Evolutionary conservation across 164 flowering plant species (phyloP), one percentile per base, ranked within the genome.

Genomic region (Sedum album): DNA sequence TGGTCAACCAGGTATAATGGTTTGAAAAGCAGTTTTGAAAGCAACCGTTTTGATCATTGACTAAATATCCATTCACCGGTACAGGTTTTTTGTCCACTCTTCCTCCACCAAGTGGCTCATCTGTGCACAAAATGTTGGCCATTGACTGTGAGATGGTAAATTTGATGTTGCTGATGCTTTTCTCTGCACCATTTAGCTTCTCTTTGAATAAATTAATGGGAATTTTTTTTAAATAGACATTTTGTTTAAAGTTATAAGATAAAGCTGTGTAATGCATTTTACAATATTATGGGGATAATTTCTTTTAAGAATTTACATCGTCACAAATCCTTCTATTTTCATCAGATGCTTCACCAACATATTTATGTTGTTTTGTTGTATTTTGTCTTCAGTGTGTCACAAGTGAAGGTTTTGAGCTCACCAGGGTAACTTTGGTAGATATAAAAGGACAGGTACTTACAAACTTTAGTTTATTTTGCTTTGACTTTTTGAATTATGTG

Each of bases 61-160:
- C 20, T 21, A 1, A 6, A 31, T 67, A 10, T 31, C 63, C 53
- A 25, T 60, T 21, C 36, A n/a, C 65, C n/a, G 21, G 57, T 76
- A 70, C 83, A 94, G 97, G 79, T 60, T 87, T 90, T 82, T 66
- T 81, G 66, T 83, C 91, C 21, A 90, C 97, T 68, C 72, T 78
- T 76, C 82, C 93, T 55, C 79, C 96, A 70, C 94, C 97, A 68
- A 68, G 73, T 55, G 97, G 91, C 72, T 79, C 82, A 69, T 70
- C 84, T 65, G 72, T 73, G 15, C 48, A 84, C 79, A 90, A 87
- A 57, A 76, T 94, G 68, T 73, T 90, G 76, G 96, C 93, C 35
- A 87, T 94, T 80, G 99, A 94, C 66, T 94, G 99, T 76, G 99
- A 94, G 80, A 94, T 94, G 99, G 99, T 91, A 84, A 74, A 31